Base-by-base conservation (phyloP, 75 land plant genomes). In the Pinus albicaulis region DNA sequence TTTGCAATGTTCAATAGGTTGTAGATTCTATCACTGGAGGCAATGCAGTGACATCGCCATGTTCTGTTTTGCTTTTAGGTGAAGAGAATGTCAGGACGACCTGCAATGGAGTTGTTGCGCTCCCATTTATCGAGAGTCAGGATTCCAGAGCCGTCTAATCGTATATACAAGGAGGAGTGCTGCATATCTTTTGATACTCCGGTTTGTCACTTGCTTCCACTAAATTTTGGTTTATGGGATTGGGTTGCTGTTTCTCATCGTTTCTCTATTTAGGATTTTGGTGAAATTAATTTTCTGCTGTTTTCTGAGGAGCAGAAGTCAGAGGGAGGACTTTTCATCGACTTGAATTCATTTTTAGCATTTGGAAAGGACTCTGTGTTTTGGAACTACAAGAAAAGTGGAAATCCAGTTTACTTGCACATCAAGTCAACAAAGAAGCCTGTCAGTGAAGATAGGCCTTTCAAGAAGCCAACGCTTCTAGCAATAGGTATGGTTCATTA, bases 101-200 rank as follows among this genome's bases (percentile, higher is more conserved):
- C n/a, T n/a, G 81, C 87, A 0, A 94, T 96, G 99, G 99, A 96
- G 62, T 59, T 95, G 10, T 87, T 96, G 62, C 87, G 98, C 63
- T 80, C 98, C 19, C 86, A 92, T 61, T 82, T 97, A 64, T 86
- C 90, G 34, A 85, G 82, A 20, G 98, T 97, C 69, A 92, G 98
- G 68, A 92, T 95, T 59, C 99, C 99, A 25, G 93, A 91, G 74
- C 87, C 99, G 0, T 90, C 99, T 72, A 95, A 86, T 79, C 98
- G 98, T 56, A 89, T 97, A 82, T 92, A 87, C 92, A 97, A 97
- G 87, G 84, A 89, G 13, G 99, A 97, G 75, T 97, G 99, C 89
- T 97, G 99, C 82, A 53, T 97, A 59, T 87, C 99, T 14, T 97
- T 90, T 65, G 95, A 91, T 59, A 91, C 95, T 23, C 99, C 99